phyloP scores from a whole-genome alignment of 179 eudicot species.

The Beta lomatogona region DNA sequence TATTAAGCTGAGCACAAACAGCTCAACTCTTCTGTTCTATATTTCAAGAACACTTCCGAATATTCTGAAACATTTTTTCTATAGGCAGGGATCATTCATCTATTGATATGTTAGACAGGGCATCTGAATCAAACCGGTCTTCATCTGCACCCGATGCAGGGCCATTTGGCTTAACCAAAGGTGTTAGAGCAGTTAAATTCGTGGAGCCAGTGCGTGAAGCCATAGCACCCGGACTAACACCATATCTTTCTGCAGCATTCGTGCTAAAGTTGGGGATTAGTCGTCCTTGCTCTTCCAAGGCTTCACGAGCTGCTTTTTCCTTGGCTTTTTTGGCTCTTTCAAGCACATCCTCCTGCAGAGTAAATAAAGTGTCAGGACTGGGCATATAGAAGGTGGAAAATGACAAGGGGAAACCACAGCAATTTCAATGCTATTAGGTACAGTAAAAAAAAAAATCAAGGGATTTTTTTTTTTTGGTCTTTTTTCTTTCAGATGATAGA shows the following conservation, averaged over 20 bases:
- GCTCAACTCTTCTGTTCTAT: neutral
- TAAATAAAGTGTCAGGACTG: neutral
- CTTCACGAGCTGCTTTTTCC: constrained; percentile 82
- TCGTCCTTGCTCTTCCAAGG: constrained; percentile 61
- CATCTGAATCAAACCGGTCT: constrained; percentile 27
- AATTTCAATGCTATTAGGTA: neutral
- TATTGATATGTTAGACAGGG: constrained; percentile 33
- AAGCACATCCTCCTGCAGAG: constrained; percentile 73
- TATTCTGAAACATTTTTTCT: constrained; percentile 2
- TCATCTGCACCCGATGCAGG: constrained; percentile 15
- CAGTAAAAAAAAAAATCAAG: neutral
- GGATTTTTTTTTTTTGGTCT: neutral
- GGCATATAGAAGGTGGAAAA: neutral
- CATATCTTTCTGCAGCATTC: constrained; percentile 20
- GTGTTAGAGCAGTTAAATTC: constrained; percentile 17
- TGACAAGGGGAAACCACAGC: neutral
- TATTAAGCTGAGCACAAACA: neutral
- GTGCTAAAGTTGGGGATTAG: constrained; percentile 34
- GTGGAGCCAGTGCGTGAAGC: constrained; percentile 5
- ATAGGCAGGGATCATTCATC: constrained; percentile 36
- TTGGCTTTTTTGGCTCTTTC: constrained; percentile 81
- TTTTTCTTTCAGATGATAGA: too few relatives aligned
- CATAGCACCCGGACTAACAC: constrained; percentile 15
- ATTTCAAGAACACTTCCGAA: constrained; percentile 1
- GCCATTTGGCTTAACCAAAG: constrained; percentile 24